Evolutionary conservation across 495 filamentous ascomycete species (phyloP).

Genomic region (Oidiodendron maius): DNA sequence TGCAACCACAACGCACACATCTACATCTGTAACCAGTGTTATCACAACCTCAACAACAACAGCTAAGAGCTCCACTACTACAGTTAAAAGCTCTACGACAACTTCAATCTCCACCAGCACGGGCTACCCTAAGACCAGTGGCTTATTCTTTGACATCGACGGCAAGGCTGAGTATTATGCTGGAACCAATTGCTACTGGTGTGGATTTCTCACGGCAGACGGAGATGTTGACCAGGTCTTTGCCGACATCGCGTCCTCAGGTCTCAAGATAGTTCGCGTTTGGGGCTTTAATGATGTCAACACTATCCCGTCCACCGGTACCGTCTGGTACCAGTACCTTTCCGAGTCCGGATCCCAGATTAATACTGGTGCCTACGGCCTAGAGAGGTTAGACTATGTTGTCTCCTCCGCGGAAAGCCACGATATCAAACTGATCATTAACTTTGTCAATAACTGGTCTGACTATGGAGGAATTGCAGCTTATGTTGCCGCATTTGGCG

Average conservation of each 20-base stretch:
- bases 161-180: constrained; percentile 33
- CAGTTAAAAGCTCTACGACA: no score
- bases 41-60: no score
- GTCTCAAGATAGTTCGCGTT: constrained; percentile 41
- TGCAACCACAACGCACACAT: no score
- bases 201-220: constrained; percentile 43
- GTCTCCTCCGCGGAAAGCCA: constrained; percentile 46
- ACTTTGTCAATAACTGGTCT: constrained; percentile 48
- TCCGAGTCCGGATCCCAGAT: constrained; percentile 27
- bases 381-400: constrained; percentile 55
- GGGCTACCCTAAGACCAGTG: constrained; percentile 31
- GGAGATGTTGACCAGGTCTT: constrained; percentile 43
- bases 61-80: no score
- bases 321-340: constrained; percentile 30
- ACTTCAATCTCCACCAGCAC: no score
- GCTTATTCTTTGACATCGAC: constrained; percentile 44
- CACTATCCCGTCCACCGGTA: constrained; percentile 24
- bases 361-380: constrained; percentile 44
- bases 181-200: constrained; percentile 52
- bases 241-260: constrained; percentile 18
- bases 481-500: background rate
- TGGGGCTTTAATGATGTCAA: constrained; percentile 54
- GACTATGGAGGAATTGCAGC: background rate
- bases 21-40: no score
- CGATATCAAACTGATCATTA: constrained; percentile 45